Evolutionary conservation across 192 early-diverging fungal genomes (phyloP).

Genomic region (Coemansia umbellata): DNA sequence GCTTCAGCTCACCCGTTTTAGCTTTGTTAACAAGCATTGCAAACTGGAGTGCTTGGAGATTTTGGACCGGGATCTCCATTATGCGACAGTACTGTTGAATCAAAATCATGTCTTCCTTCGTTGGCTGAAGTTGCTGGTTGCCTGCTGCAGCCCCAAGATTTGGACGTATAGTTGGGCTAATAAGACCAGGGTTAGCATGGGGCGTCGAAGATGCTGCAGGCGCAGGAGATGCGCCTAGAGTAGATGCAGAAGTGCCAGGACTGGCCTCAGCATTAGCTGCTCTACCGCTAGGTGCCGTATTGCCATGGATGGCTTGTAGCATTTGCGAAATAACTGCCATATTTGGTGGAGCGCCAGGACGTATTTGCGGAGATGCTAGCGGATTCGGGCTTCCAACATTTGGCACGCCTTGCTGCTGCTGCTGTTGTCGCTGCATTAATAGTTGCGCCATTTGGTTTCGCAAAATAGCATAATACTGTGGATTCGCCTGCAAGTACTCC

Average conservation of each 20-base stretch:
- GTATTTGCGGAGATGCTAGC: slow-evolving; percentile 34
- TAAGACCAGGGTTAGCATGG: slow-evolving; percentile 1
- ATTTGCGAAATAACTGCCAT: slow-evolving; percentile 19
- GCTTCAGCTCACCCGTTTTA: slow-evolving; percentile 28
- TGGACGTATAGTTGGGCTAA: slow-evolving; percentile 14
- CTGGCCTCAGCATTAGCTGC: not conserved
- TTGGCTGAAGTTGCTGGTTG: slow-evolving; percentile 20
- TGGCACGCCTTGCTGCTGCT: slow-evolving; percentile 10
- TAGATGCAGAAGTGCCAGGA: not conserved
- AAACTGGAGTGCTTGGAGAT: slow-evolving; percentile 17
- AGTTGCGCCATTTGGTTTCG: slow-evolving; percentile 13
- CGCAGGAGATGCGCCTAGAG: not conserved
- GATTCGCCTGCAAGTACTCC: slow-evolving; percentile 41
- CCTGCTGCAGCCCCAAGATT: not conserved
- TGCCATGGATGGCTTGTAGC: slow-evolving; percentile 13
- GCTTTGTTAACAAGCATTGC: slow-evolving; percentile 17
- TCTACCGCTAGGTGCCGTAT: not conserved
- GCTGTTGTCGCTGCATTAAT: slow-evolving; percentile 1
- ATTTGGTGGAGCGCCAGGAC: slow-evolving; percentile 20
- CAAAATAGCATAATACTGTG: slow-evolving; percentile 22
- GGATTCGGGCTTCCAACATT: slow-evolving; percentile 6
- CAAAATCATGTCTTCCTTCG: slow-evolving; percentile 26
- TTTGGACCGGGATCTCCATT: slow-evolving; percentile 10
- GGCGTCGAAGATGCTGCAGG: not conserved
- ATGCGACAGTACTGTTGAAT: slow-evolving; percentile 27